Evolutionary conservation across 1,284 basidiomycete species (phyloP), one percentile per base, ranked within the genome.

Genomic region (Erythrobasidium hasegawianum): DNA sequence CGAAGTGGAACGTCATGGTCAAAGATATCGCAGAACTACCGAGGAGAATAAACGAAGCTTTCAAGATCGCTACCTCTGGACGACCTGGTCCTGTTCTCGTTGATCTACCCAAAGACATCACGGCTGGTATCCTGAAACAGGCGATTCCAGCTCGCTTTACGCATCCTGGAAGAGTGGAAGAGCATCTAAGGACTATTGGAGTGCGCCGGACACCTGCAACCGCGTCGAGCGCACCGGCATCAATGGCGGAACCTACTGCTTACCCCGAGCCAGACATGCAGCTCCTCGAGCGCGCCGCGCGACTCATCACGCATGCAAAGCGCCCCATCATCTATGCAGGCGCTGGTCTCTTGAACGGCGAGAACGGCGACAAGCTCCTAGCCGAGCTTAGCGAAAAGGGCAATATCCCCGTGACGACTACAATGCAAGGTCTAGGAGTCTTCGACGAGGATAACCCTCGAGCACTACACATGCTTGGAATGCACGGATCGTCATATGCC

Each of bases 1-100:
- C 96, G 26, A 98, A 98, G 79, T 98, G 95, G 96, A 98, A 98
- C 78, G 94, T 98, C 71, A 96, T 97, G 93, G 90, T 98, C 69
- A 97, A 97, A 80, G 93, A 96, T 77, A 91, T 98, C 70, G 80
- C 89, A 26, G 95, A 97, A 79, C 83, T 97, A 3, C 96, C 95
- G 8, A 82, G 95, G 57, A 84, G 95, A 71, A 96, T 98, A 79
- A 98, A 97, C 78, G 95, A 98, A 79, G 96, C 95, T 0, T 98
- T 98, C 85, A 96, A 97, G 80, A 97, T 98, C 71, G 95, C 96
- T 38, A 96, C 90, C 1, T 91, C 91, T 9, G 96, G 95, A 1
- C 86, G 96, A 45, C 95, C 94, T 1, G 95, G 95, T 1, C 95
- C 96, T 64, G 95, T 97, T 43, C 87, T 98, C 68, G 94, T 98